Conservation (phyloP, 306 rosid genomes). For the Prunus mira region DNA sequence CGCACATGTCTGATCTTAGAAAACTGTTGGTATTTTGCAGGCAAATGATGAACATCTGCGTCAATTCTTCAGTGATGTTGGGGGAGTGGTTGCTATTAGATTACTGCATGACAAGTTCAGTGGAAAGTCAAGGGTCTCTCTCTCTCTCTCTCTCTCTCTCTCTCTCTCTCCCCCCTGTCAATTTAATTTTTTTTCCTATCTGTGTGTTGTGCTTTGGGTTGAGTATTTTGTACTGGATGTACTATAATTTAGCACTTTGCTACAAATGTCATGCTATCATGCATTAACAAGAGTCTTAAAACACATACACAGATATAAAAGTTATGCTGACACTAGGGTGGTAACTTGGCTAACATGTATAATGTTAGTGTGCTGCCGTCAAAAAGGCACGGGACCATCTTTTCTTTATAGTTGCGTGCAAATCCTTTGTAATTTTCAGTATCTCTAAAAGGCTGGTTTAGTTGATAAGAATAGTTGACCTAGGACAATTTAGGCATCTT, state of each 20-base stretch:
- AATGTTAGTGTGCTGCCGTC: neutral
- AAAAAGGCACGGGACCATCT: neutral
- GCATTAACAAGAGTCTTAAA: neutral
- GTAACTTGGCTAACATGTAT: neutral
- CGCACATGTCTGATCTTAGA: neutral
- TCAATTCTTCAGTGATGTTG: constrained; percentile 73
- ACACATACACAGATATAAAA: neutral
- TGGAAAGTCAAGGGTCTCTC: constrained; percentile 79
- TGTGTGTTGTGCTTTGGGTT: too few species aligned
- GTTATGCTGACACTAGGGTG: neutral
- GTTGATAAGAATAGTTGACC: neutral
- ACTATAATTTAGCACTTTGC: neutral
- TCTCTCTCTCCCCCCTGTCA: neutral
- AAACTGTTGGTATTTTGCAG: constrained; percentile 44
- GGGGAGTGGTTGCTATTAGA: constrained; percentile 81
- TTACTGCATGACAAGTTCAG: constrained; percentile 77
- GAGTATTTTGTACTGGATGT: neutral
- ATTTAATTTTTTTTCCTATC: too few species aligned
- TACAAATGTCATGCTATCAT: too few species aligned
- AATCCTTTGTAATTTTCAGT: neutral
- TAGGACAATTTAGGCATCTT: neutral
- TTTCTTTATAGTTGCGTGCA: neutral
- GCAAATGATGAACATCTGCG: constrained; percentile 63
- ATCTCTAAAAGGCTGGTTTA: neutral
- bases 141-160: constrained; percentile 17